Percentiles rank a stretch among this genome's conserved stretches.
These are phyloP conservation scores for Solanum lycopersicoides DNA, from an alignment of 257 asterid genomes.

Conservation along the genomic window DNA sequence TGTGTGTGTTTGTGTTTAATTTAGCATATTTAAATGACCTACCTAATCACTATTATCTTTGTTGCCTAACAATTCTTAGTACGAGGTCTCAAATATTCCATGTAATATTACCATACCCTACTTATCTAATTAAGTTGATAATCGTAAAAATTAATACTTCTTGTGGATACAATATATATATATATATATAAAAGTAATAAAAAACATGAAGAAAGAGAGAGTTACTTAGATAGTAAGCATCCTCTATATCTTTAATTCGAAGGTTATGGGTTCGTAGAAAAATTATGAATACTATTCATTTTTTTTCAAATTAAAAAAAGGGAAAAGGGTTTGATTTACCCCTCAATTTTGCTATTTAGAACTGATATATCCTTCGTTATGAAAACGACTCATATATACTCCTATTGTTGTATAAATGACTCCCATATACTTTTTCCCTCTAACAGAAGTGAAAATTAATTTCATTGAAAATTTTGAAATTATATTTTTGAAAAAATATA, in stretches of 20 bases:
- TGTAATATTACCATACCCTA: background rate
- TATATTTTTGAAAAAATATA: too few species aligned
- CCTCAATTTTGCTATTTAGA: background rate
- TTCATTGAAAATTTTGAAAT: too few species aligned
- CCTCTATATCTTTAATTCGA: too few species aligned
- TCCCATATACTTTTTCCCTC: background rate
- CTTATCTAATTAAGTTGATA: background rate
- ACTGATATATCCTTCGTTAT: too few species aligned
- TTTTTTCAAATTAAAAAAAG: background rate
- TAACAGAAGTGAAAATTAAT: background rate
- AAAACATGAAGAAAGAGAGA: background rate
- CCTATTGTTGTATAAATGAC: too few species aligned
- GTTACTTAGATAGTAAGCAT: too few species aligned
- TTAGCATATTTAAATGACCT: too few species aligned
- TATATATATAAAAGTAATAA: background rate
- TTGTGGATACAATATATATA: background rate
- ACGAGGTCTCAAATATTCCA: background rate
- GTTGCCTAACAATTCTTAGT: background rate
- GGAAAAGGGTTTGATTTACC: background rate
- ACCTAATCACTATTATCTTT: background rate
- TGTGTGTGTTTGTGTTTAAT: too few species aligned
- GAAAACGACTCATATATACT: background rate
- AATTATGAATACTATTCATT: background rate
- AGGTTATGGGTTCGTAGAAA: background rate
- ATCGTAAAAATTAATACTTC: background rate